Base-by-base conservation (phyloP, 345 rosid genomes). In the Aethionema arabicum region DNA sequence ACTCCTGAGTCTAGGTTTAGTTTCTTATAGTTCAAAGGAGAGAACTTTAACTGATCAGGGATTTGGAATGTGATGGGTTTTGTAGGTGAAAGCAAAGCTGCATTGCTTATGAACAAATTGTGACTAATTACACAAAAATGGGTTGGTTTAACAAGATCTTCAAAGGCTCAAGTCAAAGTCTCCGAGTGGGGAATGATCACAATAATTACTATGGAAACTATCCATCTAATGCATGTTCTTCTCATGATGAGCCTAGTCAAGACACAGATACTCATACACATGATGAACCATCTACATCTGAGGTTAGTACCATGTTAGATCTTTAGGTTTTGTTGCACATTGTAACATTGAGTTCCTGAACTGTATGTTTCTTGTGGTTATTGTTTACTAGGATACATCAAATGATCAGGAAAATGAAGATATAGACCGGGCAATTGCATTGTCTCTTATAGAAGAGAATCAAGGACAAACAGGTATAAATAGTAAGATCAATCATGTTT, bases 61-160 rank as follows among this genome's bases (percentile, higher is more conserved):
- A 38, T 40, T 45, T 55, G 50, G 31, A 32, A 21, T 21, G 1
- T 21, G 27, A 21, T 21, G 27, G 41, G 43, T 14, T 73, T 48
- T 73, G 84, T 71, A 84, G 89, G 76, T 32, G 63, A 51, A 52
- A 65, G 8, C 9, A 10, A 10, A 35, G 51, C 60, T 63, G 80
- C 72, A 53, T 68, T 69, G 70, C 42, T 65, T 66, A 81, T 82
- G 93, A 76, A 67, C 75, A 68, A 68, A 75, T 89, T 76, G 76
- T 72, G 27, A 21, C 27, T 29, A 6, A 27, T 52, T 64, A 65
- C 44, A 70, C 64, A 40, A 73, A 73, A 38, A 87, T 90, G 95
- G 86, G 88, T 71, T 90, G 98, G 98, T 80, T 92, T 42, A 84
- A 77, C 73, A 92, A 89, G 69, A 65, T 85, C 63, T 85, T 92